Evolutionary conservation across 208 protist genomes (phyloP).

Genomic region (Phytomonas sp.): DNA sequence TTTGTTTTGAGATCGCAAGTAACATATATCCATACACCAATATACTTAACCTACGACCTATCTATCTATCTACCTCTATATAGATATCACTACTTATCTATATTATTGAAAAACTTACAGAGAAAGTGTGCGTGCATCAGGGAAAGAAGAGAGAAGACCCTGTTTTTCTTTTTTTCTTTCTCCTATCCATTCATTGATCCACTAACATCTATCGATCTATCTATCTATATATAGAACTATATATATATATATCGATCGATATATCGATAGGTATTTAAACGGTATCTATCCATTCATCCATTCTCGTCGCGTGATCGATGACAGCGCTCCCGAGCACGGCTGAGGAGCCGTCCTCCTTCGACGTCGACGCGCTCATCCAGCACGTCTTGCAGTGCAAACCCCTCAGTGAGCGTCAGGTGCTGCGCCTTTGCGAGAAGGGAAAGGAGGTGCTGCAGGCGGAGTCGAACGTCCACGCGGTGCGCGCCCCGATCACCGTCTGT

Average conservation of each 20-base stretch:
- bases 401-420: slow-evolving; percentile 82
- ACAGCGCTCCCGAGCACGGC: background rate
- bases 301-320: slow-evolving; percentile 7
- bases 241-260: slow-evolving; percentile 6
- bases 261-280: background rate
- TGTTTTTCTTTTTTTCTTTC: slow-evolving; percentile 1
- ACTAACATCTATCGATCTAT: background rate
- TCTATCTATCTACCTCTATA: slow-evolving; percentile 2
- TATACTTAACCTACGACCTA: no score
- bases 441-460: slow-evolving; percentile 92
- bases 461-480: slow-evolving; percentile 87
- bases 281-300: background rate
- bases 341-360: slow-evolving; percentile 49
- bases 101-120: background rate
- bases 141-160: background rate
- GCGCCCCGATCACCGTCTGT: slow-evolving; percentile 90
- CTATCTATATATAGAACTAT: background rate
- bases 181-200: background rate
- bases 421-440: slow-evolving; percentile 81
- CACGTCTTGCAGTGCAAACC: slow-evolving; percentile 85
- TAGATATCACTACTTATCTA: background rate
- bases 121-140: background rate
- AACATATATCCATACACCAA: background rate
- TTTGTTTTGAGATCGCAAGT: no score
- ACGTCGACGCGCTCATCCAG: slow-evolving; percentile 85